These are phyloP conservation scores for Glomus cerebriforme DNA, from an alignment of 192 early-diverging fungal species.

Conservation along the genomic window DNA sequence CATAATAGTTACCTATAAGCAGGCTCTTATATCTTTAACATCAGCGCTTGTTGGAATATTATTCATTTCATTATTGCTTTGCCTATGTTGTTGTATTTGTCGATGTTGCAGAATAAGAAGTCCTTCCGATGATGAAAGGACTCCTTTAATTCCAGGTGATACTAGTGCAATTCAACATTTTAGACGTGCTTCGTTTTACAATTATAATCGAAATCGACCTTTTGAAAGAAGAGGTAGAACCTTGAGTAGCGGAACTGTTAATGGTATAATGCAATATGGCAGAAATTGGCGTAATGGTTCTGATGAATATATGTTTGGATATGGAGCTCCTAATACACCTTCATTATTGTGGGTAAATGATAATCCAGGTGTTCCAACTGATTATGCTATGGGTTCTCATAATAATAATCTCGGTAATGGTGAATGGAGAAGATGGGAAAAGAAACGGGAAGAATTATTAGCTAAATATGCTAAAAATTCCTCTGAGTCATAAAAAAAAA, in stretches of 20 bases:
- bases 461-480: slow-evolving; percentile 33
- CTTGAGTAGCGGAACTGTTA: slow-evolving; percentile 19
- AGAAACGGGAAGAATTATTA: slow-evolving; percentile 34
- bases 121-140: slow-evolving; percentile 20
- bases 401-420: slow-evolving; percentile 3
- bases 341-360: slow-evolving; percentile 26
- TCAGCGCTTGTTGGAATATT: slow-evolving; percentile 24
- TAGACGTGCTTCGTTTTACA: slow-evolving; percentile 29
- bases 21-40: slow-evolving; percentile 27
- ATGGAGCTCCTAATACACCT: slow-evolving; percentile 5
- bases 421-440: slow-evolving; percentile 33
- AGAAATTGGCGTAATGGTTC: slow-evolving; percentile 25
- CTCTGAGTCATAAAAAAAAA: background rate
- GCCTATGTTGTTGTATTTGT: slow-evolving; percentile 32
- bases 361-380: background rate
- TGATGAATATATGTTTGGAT: slow-evolving; percentile 34
- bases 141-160: slow-evolving; percentile 9
- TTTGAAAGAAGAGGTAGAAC: slow-evolving; percentile 30
- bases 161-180: slow-evolving; percentile 30
- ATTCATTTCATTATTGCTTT: background rate
- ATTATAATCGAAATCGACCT: slow-evolving; percentile 34
- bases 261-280: slow-evolving; percentile 1
- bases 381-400: slow-evolving; percentile 24
- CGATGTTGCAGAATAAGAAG: slow-evolving; percentile 12
- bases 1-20: slow-evolving; percentile 14